Conservation (phyloP, 2,329 filamentous ascomycete species). For the Beauveria sp. region DNA sequence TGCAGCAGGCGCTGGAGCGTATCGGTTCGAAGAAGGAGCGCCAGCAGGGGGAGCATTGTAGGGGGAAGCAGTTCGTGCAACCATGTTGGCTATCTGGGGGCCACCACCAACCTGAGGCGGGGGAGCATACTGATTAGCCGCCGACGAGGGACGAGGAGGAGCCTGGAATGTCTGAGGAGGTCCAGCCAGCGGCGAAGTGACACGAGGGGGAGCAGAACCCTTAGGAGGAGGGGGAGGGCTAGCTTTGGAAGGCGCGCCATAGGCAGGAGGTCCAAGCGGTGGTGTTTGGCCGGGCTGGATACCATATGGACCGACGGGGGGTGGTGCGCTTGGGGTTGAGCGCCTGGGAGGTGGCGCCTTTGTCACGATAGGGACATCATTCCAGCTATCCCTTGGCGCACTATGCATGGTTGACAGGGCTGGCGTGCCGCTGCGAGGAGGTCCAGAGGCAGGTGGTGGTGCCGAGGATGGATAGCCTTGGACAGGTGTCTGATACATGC, state of each 20-base stretch:
- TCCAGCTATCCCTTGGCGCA: constrained; percentile 72
- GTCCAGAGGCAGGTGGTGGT: constrained; percentile 29
- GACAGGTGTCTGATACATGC: constrained; percentile 46
- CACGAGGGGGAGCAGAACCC: constrained; percentile 59
- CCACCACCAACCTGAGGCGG: constrained; percentile 54
- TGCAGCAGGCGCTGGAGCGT: constrained; percentile 59
- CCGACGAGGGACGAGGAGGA: constrained; percentile 52
- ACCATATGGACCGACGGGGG: constrained; percentile 70
- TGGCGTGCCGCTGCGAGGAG: constrained; percentile 55
- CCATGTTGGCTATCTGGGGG: constrained; percentile 40
- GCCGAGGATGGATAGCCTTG: constrained; percentile 31
- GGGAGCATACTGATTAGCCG: constrained; percentile 45
- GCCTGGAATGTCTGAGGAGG: constrained; percentile 46
- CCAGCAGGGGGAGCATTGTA: constrained; percentile 73
- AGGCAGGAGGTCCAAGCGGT: constrained; percentile 52
- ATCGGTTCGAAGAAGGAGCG: constrained; percentile 64
- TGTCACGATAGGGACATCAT: constrained; percentile 82
- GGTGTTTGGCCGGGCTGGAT: constrained; percentile 48
- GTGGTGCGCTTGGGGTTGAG: constrained; percentile 62
- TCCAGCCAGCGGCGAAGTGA: constrained; percentile 63
- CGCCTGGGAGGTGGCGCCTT: constrained; percentile 66
- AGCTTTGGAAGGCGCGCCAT: constrained; percentile 52
- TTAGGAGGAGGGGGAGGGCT: constrained; percentile 81
- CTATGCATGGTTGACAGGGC: constrained; percentile 62
- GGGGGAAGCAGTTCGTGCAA: constrained; percentile 71